Evolutionary conservation across 1,139 yeast species (phyloP).

Genomic region (Magnusiomyces ingens): DNA sequence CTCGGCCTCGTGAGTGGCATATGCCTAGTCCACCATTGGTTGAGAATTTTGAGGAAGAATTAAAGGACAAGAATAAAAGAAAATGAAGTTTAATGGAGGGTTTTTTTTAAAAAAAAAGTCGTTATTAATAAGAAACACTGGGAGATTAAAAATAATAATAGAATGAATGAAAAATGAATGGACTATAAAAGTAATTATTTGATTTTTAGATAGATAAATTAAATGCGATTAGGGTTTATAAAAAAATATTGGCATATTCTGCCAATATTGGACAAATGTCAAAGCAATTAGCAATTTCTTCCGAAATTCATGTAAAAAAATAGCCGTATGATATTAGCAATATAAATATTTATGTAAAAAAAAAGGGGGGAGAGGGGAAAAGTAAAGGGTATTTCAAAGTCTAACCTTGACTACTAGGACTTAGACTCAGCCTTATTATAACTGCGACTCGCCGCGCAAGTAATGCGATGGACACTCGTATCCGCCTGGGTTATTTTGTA

Average conservation of each 20-base stretch:
- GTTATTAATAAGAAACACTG: not conserved
- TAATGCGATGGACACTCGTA: slow-evolving; percentile 87
- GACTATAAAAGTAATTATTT: no score
- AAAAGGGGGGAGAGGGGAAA: no score
- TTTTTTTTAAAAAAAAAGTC: not conserved
- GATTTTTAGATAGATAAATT: not conserved
- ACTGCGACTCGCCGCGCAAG: slow-evolving; percentile 40
- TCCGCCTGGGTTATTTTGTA: slow-evolving; percentile 72
- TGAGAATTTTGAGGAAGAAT: not conserved
- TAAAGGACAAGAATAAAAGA: not conserved
- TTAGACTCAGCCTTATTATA: no score
- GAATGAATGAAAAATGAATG: not conserved
- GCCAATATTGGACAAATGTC: no score
- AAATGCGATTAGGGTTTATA: not conserved
- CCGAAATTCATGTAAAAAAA: no score
- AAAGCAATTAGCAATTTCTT: no score
- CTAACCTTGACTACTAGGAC: not conserved
- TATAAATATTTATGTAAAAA: no score
- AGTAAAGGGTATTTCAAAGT: no score
- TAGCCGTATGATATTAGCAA: no score
- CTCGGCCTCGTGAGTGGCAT: not conserved
- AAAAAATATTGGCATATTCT: no score
- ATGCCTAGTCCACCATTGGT: not conserved
- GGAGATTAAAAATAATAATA: not conserved
- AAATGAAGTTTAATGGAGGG: not conserved